Evolutionary conservation across 768 basidiomycete species (phyloP), one percentile per base, ranked within the genome.

Genomic region (Lenzites betulinus): DNA sequence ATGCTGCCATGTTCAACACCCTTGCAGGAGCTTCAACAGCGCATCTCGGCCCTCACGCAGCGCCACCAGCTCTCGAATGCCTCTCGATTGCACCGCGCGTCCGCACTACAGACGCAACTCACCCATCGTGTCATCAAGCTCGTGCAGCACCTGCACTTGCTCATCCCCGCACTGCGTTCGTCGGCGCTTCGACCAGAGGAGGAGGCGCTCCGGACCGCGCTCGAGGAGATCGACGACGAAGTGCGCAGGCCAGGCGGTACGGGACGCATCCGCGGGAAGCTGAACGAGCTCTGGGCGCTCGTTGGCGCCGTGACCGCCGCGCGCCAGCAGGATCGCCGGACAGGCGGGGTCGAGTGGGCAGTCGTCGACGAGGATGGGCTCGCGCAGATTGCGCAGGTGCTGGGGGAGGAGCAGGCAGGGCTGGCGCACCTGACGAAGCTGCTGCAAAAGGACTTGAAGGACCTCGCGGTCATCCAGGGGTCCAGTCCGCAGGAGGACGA

Each of bases 361-460:
- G 90, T 93, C n/a, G 89, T 90, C 2, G 93, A 95, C 70, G 90
- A 92, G 67, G 90, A 92, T 1, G 92, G 92, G 1, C 74, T 95
- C 56, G 78, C 83, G 48, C 86, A 90, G 71, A 85, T 95, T 56
- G 78, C 86, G 3, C 86, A 89, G 81, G 90, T 93, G 62, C 73
- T 95, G 38, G 75, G 78, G 7, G 87, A 91, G 63, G 87, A 94
- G 69, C 93, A 94, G 70, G 81, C 85, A 0, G 93, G 93, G 23
- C 75, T 95, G 54, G 86, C 86, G 25, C 89, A 93, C 70, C 76
- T 95, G 52, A 92, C 89, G 8, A 89, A 85, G 68, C 86, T 92
- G 43, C 68, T 94, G 54, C 83, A 87, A 57, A 79, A 77, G 60
- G 82, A 81, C 65, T 73, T 84, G 66, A 83, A 80, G 67, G 92